These are phyloP conservation scores for Scedosporium minutisporum DNA, from an alignment of 2,329 filamentous ascomycete genomes.

Conservation along the genomic window DNA sequence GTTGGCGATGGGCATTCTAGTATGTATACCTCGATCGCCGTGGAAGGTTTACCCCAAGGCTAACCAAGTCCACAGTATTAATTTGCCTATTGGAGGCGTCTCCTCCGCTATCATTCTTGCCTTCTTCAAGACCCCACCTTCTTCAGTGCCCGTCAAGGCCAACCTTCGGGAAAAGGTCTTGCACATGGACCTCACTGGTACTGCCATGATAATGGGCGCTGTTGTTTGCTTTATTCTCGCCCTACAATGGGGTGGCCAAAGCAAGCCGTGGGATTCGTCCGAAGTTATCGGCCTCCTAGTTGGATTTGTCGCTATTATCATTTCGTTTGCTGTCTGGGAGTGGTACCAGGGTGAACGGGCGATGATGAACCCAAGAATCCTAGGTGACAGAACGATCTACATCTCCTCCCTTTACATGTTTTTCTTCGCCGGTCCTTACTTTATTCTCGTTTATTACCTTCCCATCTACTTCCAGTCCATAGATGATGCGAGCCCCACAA, in stretches of 20 bases:
- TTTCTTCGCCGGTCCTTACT: slow-evolving; percentile 25
- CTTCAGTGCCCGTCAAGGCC: not conserved
- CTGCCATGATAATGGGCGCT: slow-evolving; percentile 21
- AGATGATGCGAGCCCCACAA: slow-evolving; percentile 25
- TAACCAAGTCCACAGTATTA: slow-evolving; percentile 15
- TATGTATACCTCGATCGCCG: not conserved
- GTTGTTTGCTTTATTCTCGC: slow-evolving; percentile 38
- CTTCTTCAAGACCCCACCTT: slow-evolving; percentile 31
- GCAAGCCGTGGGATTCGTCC: slow-evolving; percentile 19
- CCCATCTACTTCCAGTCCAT: slow-evolving; percentile 38
- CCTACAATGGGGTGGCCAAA: slow-evolving; percentile 38
- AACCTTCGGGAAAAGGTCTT: not conserved
- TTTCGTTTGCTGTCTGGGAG: slow-evolving; percentile 22
- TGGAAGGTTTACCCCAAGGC: not conserved
- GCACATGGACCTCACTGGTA: slow-evolving; percentile 18
- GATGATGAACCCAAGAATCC: slow-evolving; percentile 30
- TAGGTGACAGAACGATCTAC: slow-evolving; percentile 27
- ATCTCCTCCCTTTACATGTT: slow-evolving; percentile 19
- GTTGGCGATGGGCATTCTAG: slow-evolving; percentile 21
- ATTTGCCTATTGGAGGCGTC: slow-evolving; percentile 19
- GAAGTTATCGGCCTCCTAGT: slow-evolving; percentile 28
- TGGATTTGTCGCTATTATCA: slow-evolving; percentile 19
- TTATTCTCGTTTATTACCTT: slow-evolving; percentile 27
- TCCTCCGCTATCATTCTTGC: slow-evolving; percentile 23
- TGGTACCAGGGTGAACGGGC: slow-evolving; percentile 22